Conservation (phyloP, 2,329 filamentous ascomycete genomes). For the Xylogone sp. region DNA sequence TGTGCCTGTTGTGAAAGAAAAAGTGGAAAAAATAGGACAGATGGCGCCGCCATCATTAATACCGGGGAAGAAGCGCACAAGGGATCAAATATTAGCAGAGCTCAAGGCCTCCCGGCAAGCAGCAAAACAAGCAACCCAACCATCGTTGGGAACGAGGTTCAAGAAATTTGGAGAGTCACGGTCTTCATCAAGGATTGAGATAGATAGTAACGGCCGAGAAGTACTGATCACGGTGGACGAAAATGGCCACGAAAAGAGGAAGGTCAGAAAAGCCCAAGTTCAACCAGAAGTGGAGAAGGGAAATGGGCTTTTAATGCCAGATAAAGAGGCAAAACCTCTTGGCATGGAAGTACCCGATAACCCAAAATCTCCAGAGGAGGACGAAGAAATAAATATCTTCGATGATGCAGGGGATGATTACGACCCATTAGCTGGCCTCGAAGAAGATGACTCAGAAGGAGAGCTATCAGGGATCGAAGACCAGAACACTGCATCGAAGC, state of each 20-base stretch:
- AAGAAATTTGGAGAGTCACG: constrained; percentile 58
- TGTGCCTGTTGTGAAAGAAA: constrained; percentile 45
- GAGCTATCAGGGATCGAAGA: constrained; percentile 35
- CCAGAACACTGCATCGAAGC: background rate
- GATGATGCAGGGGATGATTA: constrained; percentile 64
- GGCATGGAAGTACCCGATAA: constrained; percentile 65
- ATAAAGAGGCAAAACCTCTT: constrained; percentile 52
- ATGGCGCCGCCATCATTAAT: constrained; percentile 49
- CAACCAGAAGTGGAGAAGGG: constrained; percentile 33
- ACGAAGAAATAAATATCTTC: constrained; percentile 61
- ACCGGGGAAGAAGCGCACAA: constrained; percentile 57
- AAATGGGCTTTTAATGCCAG: constrained; percentile 45
- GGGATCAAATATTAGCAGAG: constrained; percentile 65
- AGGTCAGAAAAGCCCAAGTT: constrained; percentile 51
- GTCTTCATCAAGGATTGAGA: constrained; percentile 55
- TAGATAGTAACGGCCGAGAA: constrained; percentile 57
- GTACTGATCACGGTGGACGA: constrained; percentile 64
- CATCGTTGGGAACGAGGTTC: constrained; percentile 55
- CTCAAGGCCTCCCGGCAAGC: constrained; percentile 60
- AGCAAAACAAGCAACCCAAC: constrained; percentile 48
- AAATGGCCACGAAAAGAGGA: constrained; percentile 62
- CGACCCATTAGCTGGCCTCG: constrained; percentile 60
- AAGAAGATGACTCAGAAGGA: constrained; percentile 38
- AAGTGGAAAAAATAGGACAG: constrained; percentile 53
- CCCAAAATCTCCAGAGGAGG: constrained; percentile 41